Base-by-base conservation (phyloP, 768 basidiomycete genomes). In the Cyathus striatus region DNA sequence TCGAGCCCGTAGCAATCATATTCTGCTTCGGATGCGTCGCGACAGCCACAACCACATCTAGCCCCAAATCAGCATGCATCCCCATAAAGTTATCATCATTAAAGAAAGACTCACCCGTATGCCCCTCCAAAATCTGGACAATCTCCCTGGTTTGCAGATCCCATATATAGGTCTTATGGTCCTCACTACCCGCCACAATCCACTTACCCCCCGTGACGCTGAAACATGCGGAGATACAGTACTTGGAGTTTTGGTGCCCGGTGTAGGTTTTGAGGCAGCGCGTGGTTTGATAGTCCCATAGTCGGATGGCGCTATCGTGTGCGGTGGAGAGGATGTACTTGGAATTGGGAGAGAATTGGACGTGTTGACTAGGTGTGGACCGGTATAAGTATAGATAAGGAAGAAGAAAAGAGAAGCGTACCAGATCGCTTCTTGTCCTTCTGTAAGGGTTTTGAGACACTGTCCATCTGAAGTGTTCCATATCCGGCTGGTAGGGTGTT, bases 271-370 rank as follows among this genome's bases (percentile, higher is more conserved):
- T 97, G 18, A 98, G 66, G 51, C 89, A 90, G 42, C 88, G 83
- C 0, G 89, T 86, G 0, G 85, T 86, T 49, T 94, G 90, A 60
- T 92, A 95, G 56, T 96, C 90, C 93, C 95, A 97, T 3, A 99
- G 69, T 1, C 95, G 83, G 49, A 97, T 90, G 0, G 87, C 85
- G 45, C 84, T 90, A 56, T 97, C 93, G 56, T 97, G 86, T 0
- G 95, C 90, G 0, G 92, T 90, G 1, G 92, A 92, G 40, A 99
- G 75, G 41, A 99, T 86, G 63, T 91, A 94, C 63, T 89, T 90
- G 5, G 90, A 92, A 55, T 96, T 96, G 6, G 95, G 95, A 0
- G 94, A 94, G 66, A 99, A 97, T 54, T 86, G 80, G 13, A 93
- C 91, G 55, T 87, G 86, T 64, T 94, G 90, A 48, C 90, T 90